Evolutionary conservation across 768 basidiomycete species (phyloP), one percentile per base, ranked within the genome.

Genomic region (Amyloporia xantha): DNA sequence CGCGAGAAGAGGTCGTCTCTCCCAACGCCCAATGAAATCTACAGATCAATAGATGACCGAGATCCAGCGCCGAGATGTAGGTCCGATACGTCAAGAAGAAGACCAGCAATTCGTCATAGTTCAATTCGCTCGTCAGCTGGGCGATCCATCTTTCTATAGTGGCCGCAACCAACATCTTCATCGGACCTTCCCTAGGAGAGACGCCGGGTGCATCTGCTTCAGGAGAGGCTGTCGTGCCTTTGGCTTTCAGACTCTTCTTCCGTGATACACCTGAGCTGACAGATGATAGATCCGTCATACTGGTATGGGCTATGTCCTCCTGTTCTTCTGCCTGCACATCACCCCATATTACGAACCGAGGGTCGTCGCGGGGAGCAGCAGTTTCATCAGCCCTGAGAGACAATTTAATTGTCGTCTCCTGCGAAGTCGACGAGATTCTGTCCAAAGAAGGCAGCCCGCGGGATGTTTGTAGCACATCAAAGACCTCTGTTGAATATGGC

Each of bases 121-220:
- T 82, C 58, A 92, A 71, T 57, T 87, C 83, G 57, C 84, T 86
- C 25, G 93, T 94, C 42, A 95, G 70, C 59, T 95, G 90, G 1
- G 89, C 91, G 47, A 96, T 84, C 89, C 90, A 91, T 0, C 92
- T 83, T 63, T 94, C 92, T 58, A 94, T 90, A 2, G 90, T 92
- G 3, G 91, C 91, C 0, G 90, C 92, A 12, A 94, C 70, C n/a
- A 95, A 71, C 21, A 89, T 71, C 54, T 61, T 75, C 57, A 70
- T 68, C 26, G 65, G 58, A 27, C 60, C 63, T 20, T 65, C 62
- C 24, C 54, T 28, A 0, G 60, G 62, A 5, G 53, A 54, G 2
- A 11, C 26, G 28, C n/a, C 13, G 21, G 19, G 11, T 2, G 20
- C 10, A 15, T 15, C 25, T 6, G 17, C 17, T 9, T 39, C 40